Conservation (phyloP, 768 basidiomycete genomes). For the Phylloporus arenicola region DNA sequence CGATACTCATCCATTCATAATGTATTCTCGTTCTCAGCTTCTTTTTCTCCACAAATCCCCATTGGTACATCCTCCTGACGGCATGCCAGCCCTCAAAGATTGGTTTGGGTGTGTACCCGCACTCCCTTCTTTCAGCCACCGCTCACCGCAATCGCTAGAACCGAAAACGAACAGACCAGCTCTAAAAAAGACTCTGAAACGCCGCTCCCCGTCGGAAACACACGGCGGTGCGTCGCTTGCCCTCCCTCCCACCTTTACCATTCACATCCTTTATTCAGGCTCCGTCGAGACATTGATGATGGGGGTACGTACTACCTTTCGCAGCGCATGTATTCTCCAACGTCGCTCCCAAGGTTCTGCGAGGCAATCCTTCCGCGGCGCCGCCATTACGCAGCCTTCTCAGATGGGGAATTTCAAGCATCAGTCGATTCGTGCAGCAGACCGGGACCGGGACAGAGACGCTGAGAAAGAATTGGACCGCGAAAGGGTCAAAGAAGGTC, state of each 20-base stretch:
- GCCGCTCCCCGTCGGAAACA: conserved; percentile 42
- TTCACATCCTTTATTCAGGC: conserved; percentile 39
- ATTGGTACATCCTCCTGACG: conserved; percentile 59
- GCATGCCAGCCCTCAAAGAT: conserved; percentile 78
- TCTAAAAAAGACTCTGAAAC: conserved; percentile 60
- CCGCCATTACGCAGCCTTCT: conserved; percentile 64
- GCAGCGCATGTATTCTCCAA: conserved; percentile 4
- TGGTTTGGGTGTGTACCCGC: conserved; percentile 75
- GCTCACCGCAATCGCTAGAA: conserved; percentile 31
- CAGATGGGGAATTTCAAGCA: conserved; percentile 95
- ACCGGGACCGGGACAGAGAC: conserved; percentile 49
- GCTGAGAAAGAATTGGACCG: conserved; percentile 46
- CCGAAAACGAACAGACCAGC: conserved; percentile 41
- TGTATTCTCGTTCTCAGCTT: conserved; percentile 67
- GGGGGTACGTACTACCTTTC: conserved; percentile 42
- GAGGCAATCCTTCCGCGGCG: conserved; percentile 66
- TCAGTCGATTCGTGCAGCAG: conserved; percentile 67
- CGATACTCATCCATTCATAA: conserved; percentile 42
- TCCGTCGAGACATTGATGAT: conserved; percentile 73
- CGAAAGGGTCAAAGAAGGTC: conserved; percentile 70
- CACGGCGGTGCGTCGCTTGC: conserved; percentile 49
- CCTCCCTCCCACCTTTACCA: neutral
- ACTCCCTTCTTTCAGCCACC: conserved; percentile 1
- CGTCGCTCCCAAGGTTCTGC: conserved; percentile 41
- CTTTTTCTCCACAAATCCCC: conserved; percentile 70